A percentile compares a stretch with the other conserved stretches of the same genome.
These are phyloP conservation scores for Curvularia lunata DNA, from an alignment of 2,329 filamentous ascomycete genomes.

Conservation along the genomic window DNA sequence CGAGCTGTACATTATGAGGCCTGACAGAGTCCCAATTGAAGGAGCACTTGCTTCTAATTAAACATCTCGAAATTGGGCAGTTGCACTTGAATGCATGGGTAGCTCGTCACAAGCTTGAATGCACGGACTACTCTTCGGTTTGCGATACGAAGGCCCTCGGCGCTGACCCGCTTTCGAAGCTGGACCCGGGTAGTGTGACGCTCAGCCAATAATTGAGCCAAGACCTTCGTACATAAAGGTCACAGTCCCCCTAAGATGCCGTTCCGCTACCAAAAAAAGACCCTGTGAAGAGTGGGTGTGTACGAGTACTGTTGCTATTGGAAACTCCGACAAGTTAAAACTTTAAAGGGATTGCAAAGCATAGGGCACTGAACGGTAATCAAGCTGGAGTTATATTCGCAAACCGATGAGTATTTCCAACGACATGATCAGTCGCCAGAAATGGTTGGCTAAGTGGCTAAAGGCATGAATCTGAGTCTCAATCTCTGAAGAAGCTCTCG, in stretches of 20 bases:
- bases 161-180: not conserved
- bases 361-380: not conserved
- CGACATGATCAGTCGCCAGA: not conserved
- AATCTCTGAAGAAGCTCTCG: not conserved
- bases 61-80: not conserved
- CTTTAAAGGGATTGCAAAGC: too few species aligned
- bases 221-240: not conserved
- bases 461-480: not conserved
- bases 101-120: not conserved
- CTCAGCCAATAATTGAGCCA: not conserved
- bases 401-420: not conserved
- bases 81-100: not conserved
- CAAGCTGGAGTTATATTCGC: too few species aligned
- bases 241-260: not conserved
- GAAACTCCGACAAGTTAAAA: too few species aligned
- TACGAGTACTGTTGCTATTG: not conserved
- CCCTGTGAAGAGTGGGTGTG: too few species aligned
- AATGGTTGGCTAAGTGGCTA: not conserved
- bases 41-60: not conserved
- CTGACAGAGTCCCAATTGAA: not conserved
- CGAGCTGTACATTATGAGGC: slow-evolving; percentile 16
- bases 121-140: not conserved
- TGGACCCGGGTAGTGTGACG: not conserved
- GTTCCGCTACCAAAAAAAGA: not conserved
- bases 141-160: not conserved